Conservation (phyloP, 306 rosid species). For the Leucaena leucocephala region DNA sequence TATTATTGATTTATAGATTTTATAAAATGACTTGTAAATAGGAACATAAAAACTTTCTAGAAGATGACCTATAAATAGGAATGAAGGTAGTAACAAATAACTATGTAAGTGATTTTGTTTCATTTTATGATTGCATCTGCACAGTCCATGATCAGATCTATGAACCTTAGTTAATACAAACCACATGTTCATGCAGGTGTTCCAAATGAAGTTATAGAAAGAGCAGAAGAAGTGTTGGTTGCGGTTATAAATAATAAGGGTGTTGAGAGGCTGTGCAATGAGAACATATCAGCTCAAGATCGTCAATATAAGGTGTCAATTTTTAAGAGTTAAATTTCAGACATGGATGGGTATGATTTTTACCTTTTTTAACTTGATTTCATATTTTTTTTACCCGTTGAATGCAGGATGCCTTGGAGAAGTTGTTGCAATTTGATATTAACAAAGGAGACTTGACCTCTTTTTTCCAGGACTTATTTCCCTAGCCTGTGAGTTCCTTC, state of each 20-base stretch:
- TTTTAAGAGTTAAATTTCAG: slow-evolving; percentile 30
- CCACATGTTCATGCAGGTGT: slow-evolving; percentile 55
- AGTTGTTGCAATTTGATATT: slow-evolving; percentile 71
- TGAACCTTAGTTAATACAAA: neutral
- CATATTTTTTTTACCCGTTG: slow-evolving; percentile 1
- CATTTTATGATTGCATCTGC: slow-evolving; percentile 17
- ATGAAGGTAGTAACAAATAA: neutral
- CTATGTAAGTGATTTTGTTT: neutral
- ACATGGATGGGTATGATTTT: slow-evolving; percentile 30
- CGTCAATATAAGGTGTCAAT: slow-evolving; percentile 64
- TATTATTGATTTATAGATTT: neutral
- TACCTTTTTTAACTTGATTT: neutral
- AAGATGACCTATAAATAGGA: neutral
- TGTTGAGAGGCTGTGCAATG: slow-evolving; percentile 63
- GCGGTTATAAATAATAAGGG: slow-evolving; percentile 54
- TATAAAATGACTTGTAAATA: too few relatives aligned
- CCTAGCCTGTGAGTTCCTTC: slow-evolving; percentile 13
- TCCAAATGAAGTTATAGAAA: slow-evolving; percentile 70
- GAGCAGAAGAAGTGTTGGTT: slow-evolving; percentile 83
- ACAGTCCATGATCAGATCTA: neutral
- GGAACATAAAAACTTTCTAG: neutral
- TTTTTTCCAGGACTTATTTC: slow-evolving; percentile 68
- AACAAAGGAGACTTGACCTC: slow-evolving; percentile 58
- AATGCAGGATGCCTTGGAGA: slow-evolving; percentile 73
- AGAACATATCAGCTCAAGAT: slow-evolving; percentile 66